Conservation (phyloP, 2,329 filamentous ascomycete genomes). For the Dichotomopilus funicola region DNA sequence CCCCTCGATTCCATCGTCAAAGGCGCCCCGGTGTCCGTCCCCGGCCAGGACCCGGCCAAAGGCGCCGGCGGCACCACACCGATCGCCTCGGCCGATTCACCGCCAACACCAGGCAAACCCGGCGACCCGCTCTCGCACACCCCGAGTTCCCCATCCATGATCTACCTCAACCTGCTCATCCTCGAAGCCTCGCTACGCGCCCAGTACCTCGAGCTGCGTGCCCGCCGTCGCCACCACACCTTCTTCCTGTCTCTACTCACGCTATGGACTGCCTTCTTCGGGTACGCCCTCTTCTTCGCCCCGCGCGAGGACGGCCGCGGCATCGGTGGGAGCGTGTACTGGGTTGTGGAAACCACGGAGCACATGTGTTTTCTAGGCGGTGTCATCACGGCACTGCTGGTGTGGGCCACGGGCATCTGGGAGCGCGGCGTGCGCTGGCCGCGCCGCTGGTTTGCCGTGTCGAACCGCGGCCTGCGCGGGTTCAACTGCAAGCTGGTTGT, state of each 20-base stretch:
- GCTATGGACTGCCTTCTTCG: constrained; percentile 77
- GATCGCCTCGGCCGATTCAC: constrained; percentile 35
- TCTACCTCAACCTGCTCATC: constrained; percentile 96
- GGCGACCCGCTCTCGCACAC: constrained; percentile 71
- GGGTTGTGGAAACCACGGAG: constrained; percentile 85
- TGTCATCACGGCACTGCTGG: constrained; percentile 74
- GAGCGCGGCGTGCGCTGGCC: constrained; percentile 94
- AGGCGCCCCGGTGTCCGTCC: constrained; percentile 59
- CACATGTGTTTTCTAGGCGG: constrained; percentile 90
- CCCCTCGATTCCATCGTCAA: constrained; percentile 86
- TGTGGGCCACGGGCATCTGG: constrained; percentile 96
- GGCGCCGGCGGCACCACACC: constrained; percentile 38
- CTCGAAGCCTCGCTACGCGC: constrained; percentile 89
- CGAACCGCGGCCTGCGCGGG: constrained; percentile 80
- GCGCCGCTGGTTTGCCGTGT: constrained; percentile 78
- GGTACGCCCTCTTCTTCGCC: constrained; percentile 87
- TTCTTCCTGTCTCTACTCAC: constrained; percentile 80
- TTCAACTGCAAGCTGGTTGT: constrained; percentile 98
- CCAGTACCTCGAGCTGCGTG: constrained; percentile 85
- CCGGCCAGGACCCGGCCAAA: constrained; percentile 47
- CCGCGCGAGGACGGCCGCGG: constrained; percentile 91
- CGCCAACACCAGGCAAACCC: constrained; percentile 32
- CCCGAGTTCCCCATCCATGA: constrained; percentile 88
- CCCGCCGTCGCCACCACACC: constrained; percentile 82
- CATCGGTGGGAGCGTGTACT: constrained; percentile 90